A percentile compares a stretch with the other conserved stretches of the same genome.
phyloP scores from a whole-genome alignment of 768 basidiomycete species.

The Naganishia vaughanmartiniae region DNA sequence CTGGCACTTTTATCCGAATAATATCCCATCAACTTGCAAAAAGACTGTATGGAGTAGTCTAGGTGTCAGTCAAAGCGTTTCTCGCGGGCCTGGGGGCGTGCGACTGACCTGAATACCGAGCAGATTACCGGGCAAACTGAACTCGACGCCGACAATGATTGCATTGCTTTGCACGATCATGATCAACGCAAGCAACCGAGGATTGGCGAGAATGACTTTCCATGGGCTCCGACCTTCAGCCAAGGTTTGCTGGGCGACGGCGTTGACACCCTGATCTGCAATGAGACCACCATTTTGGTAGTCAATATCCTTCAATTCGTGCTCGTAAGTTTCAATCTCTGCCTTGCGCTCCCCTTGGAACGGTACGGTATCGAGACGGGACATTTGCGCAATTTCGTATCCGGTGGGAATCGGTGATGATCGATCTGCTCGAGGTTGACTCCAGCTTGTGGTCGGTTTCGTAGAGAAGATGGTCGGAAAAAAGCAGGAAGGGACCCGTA shows the following conservation, averaged over 20 bases:
- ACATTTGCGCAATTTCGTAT: not conserved
- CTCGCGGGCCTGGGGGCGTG: not conserved
- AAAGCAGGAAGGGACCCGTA: no score
- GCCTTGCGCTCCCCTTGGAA: constrained; percentile 1
- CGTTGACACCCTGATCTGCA: not conserved
- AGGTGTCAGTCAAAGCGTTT: not conserved
- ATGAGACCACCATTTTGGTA: no score
- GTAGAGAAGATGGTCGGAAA: no score
- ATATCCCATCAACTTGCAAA: constrained; percentile 25
- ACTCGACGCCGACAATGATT: constrained; percentile 33
- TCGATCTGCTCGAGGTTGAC: no score
- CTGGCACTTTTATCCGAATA: not conserved
- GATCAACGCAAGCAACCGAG: constrained; percentile 21
- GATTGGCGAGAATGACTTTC: constrained; percentile 29
- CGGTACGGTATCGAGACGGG: not conserved
- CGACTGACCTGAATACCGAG: constrained; percentile 26
- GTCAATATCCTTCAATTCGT: not conserved
- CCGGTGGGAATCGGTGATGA: not conserved
- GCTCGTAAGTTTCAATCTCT: constrained; percentile 3
- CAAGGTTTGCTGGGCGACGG: constrained; percentile 13
- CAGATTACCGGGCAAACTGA: constrained; percentile 28
- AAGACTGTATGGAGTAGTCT: not conserved
- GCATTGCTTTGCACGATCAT: constrained; percentile 30
- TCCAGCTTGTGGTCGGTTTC: no score
- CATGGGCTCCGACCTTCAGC: constrained; percentile 19